Evolutionary conservation across 2,329 filamentous ascomycete genomes (phyloP).

Genomic region (Didymella exigua): DNA sequence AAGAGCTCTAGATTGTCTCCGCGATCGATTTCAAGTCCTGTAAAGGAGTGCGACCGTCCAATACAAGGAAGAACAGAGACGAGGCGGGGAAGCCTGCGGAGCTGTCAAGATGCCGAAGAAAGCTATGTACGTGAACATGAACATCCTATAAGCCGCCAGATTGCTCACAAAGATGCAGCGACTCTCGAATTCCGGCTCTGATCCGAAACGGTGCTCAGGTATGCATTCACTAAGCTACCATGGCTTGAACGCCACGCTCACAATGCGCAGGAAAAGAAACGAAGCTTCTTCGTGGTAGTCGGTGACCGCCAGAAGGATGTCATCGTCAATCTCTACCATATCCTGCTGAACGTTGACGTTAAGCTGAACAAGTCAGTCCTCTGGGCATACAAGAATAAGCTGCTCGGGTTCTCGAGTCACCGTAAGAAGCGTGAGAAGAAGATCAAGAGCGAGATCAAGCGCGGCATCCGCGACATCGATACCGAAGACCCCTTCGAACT

Average conservation of each 20-base stretch:
- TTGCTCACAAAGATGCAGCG: constrained; percentile 32
- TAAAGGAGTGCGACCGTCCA: background rate
- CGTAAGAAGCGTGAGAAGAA: constrained; percentile 97
- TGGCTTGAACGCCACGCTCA: constrained; percentile 14
- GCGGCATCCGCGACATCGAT: constrained; percentile 90
- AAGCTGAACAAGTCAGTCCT: constrained; percentile 96
- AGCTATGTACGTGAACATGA: constrained; percentile 39
- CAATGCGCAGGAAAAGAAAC: constrained; percentile 76
- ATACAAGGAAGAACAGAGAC: constrained; percentile 8
- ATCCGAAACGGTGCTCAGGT: constrained; percentile 50
- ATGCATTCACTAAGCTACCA: constrained; percentile 2
- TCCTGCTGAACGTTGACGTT: constrained; percentile 86
- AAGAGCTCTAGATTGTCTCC: constrained; percentile 6
- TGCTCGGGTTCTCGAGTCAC: constrained; percentile 90
- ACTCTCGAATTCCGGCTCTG: constrained; percentile 49
- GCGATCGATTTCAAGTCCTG: background rate
- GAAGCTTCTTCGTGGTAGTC: constrained; percentile 96
- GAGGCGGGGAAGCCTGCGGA: constrained; percentile 42
- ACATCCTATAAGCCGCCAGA: background rate
- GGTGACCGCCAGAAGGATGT: constrained; percentile 95
- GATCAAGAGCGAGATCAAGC: constrained; percentile 98
- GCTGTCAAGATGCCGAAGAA: constrained; percentile 47
- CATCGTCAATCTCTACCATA: constrained; percentile 92
- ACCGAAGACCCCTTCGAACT: constrained; percentile 95
- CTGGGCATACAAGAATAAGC: constrained; percentile 98